Evolutionary conservation across 2,329 filamentous ascomycete genomes (phyloP).

Genomic region (Trichoderma breve): DNA sequence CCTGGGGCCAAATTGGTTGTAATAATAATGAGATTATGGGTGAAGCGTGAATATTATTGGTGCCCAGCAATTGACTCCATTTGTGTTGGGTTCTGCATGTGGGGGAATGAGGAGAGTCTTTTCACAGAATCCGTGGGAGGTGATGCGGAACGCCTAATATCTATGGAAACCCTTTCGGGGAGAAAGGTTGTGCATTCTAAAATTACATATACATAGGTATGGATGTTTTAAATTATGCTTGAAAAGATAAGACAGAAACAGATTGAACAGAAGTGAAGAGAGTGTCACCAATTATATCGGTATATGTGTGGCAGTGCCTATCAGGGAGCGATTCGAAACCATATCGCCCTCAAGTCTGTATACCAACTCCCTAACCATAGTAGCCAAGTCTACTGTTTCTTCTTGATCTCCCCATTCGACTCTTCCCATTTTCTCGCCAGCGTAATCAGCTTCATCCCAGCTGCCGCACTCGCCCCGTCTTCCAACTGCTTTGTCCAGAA

Average conservation of each 20-base stretch:
- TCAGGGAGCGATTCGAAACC: neutral
- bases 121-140: neutral
- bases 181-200: neutral
- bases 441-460: constrained; percentile 36
- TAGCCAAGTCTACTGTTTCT: neutral
- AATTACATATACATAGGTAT: neutral
- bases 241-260: neutral
- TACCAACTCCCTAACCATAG: neutral
- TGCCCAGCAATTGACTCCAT: neutral
- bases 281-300: neutral
- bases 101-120: neutral
- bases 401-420: constrained; percentile 10
- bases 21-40: neutral
- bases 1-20: neutral
- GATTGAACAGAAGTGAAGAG: neutral
- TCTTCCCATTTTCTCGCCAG: constrained; percentile 28
- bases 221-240: neutral
- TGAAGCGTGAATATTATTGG: neutral
- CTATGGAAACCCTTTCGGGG: no score
- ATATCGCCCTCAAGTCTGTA: neutral
- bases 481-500: constrained; percentile 46
- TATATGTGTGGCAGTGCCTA: no score
- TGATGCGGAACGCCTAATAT: neutral
- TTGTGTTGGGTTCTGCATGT: neutral
- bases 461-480: constrained; percentile 37